These are phyloP conservation scores for Quercus lobata DNA, from an alignment of 331 rosid genomes.

Conservation along the genomic window DNA sequence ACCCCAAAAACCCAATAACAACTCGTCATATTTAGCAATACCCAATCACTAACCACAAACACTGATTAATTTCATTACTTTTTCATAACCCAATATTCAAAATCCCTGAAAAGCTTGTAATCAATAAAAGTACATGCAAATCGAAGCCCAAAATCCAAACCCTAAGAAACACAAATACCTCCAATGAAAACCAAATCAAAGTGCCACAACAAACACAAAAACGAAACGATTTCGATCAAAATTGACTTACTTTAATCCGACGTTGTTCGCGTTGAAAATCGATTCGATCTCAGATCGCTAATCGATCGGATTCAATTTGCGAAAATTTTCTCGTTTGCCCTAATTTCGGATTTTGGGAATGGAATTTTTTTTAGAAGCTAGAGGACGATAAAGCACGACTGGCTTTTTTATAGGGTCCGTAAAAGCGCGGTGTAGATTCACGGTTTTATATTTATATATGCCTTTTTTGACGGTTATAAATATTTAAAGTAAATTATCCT, in stretches of 20 bases:
- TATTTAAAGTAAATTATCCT: too few species aligned
- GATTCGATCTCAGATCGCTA: background rate
- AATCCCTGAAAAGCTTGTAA: too few species aligned
- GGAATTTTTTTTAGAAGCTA: background rate
- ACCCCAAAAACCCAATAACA: background rate
- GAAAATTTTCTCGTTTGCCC: background rate
- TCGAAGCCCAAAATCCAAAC: too few species aligned
- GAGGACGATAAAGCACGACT: background rate
- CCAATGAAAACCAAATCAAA: too few species aligned
- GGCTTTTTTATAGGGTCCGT: background rate
- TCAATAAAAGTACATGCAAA: too few species aligned
- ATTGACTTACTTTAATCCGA: background rate
- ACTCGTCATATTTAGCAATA: too few species aligned
- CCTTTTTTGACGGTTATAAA: background rate
- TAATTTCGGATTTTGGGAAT: background rate
- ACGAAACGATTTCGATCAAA: too few species aligned
- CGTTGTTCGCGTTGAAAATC: background rate
- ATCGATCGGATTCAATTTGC: background rate
- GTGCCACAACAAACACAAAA: too few species aligned
- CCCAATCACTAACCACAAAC: too few species aligned
- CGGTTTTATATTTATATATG: background rate
- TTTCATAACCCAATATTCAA: too few species aligned
- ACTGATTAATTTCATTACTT: too few species aligned
- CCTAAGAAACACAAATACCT: too few species aligned
- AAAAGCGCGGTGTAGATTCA: background rate